Evolutionary conservation across 345 rosid genomes (phyloP), one percentile per base, ranked within the genome.

Genomic region (Barbarea vulgaris): DNA sequence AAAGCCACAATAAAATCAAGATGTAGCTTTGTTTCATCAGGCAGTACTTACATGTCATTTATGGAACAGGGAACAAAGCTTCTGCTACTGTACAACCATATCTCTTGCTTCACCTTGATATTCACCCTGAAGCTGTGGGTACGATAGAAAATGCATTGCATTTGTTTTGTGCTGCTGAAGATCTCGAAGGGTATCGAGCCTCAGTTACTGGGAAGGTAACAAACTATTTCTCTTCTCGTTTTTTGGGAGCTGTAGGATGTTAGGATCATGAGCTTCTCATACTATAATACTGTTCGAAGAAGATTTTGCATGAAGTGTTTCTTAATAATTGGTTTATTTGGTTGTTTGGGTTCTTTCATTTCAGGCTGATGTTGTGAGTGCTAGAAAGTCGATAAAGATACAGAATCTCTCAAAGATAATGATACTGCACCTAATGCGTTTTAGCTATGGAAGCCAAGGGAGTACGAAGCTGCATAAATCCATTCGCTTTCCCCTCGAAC

Each of bases 391-490:
- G 6, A 83, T 89, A 61, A 81, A 90, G 85, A 95, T 95, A 76
- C 89, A 87, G 81, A 85, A 82, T 15, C 96, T 89, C 64, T 86
- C 99, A 9, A 90, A 88, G 85, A 81, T 95, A 78, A 81, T 95
- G 93, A 90, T 95, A 76, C 81, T 95, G 84, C 99, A 95, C 77
- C 81, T 95, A 31, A 92, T 83, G 96, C 97, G 99, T 11, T 95
- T 95, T 81, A 81, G 90, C 76, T 95, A 92, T 67, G 99, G 94
- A 80, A 89, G 81, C 79, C 91, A 86, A 79, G 98, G 99, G 73
- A 92, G 98, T 82, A 83, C 98, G 31, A 95, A 95, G 84, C 59
- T 95, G 81, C 89, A 82, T 68, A 95, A 95, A 77, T 86, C 90
- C 15, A 90, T 95, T 72, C 85, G 46, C 70, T 95, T 95, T 79